phyloP scores from a whole-genome alignment of 345 rosid genomes.

The Rhodomyrtus tomentosa region DNA sequence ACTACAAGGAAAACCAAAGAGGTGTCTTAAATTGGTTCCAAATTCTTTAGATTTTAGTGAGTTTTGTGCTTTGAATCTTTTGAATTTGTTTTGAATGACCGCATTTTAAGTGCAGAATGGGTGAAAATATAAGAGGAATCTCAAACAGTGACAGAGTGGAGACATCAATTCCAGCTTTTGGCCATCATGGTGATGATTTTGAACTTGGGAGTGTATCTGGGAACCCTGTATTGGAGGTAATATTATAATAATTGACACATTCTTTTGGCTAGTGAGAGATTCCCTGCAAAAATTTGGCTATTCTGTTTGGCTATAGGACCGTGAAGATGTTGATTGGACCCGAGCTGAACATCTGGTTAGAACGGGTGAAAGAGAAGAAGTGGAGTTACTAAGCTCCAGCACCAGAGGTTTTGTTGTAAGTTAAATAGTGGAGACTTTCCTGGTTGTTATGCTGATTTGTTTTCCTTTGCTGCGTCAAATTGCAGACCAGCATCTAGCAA shows the following conservation, averaged over 20 bases:
- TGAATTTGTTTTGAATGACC: not conserved
- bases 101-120: not conserved
- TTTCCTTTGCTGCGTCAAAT: not conserved
- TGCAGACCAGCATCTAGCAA: not conserved
- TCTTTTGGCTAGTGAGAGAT: not conserved
- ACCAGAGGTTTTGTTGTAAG: slow-evolving; percentile 82
- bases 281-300: slow-evolving; percentile 3
- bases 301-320: slow-evolving; percentile 31
- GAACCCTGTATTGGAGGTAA: not conserved
- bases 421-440: not conserved
- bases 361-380: slow-evolving; percentile 49
- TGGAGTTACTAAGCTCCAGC: slow-evolving; percentile 75
- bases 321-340: slow-evolving; percentile 52
- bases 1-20: slow-evolving; percentile 58
- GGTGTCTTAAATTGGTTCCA: slow-evolving; percentile 23
- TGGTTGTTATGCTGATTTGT: not conserved
- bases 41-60: not conserved
- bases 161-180: not conserved
- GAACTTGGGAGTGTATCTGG: not conserved
- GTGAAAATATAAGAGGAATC: not conserved
- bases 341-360: slow-evolving; percentile 53
- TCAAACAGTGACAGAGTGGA: not conserved
- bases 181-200: slow-evolving; percentile 6
- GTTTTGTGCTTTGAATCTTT: not conserved
- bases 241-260: slow-evolving; percentile 4